A percentile compares a stretch with the other conserved stretches of the same genome.
Conservation (phyloP, 208 protist genomes). For the Wallacemonas rigidus region DNA sequence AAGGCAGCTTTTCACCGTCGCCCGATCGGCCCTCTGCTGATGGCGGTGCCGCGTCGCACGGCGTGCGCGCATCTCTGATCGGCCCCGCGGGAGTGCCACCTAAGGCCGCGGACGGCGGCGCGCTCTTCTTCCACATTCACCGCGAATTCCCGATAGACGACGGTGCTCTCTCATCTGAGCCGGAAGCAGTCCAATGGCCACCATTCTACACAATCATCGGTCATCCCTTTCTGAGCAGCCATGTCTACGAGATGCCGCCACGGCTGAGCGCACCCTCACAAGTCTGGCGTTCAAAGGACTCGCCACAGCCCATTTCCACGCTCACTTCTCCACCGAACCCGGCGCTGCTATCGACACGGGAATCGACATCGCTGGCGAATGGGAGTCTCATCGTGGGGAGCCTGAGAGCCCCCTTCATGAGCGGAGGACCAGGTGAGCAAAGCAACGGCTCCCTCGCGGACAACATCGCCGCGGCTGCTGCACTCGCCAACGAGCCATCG, state of each 20-base stretch:
- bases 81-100: not conserved
- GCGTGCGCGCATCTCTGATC: not conserved
- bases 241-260: not conserved
- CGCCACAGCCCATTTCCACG: not conserved
- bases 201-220: too few species aligned
- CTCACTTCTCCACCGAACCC: not conserved
- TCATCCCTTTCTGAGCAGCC: too few species aligned
- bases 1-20: slow-evolving; percentile 1
- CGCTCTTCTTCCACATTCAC: slow-evolving; percentile 3
- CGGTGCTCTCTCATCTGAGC: not conserved
- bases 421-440: not conserved
- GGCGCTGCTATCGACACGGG: not conserved
- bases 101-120: not conserved
- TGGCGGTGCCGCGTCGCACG: not conserved
- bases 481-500: not conserved
- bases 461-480: not conserved
- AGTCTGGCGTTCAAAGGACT: slow-evolving; percentile 17
- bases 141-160: not conserved
- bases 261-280: slow-evolving; percentile 18
- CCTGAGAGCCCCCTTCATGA: not conserved
- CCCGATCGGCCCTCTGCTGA: not conserved
- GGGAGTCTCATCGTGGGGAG: not conserved
- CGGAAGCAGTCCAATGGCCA: too few species aligned
- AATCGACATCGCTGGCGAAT: not conserved
- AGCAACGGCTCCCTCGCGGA: not conserved